Evolutionary conservation across 129 eudicot species (phyloP), one percentile per base, ranked within the genome.

Genomic region (Silybum marianum): DNA sequence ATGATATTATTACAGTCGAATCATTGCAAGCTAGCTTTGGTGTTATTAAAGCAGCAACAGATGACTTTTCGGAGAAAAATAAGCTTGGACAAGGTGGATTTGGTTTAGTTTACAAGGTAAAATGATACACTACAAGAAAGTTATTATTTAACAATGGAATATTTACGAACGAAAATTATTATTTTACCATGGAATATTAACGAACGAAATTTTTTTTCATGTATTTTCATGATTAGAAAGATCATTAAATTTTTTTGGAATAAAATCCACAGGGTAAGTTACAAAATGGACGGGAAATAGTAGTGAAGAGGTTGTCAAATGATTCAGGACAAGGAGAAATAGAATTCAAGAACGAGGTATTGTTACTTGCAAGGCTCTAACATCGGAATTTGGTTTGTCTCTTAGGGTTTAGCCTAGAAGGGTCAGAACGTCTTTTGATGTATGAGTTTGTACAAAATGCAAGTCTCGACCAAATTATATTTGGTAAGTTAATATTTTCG

Each of bases 31-130:
- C 75, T 48, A 85, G 84, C 78, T 83, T 91, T 77, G 82, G 66
- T 63, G 34, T 69, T 7, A 72, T 89, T 69, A 75, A 9, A 72
- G 58, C 65, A 12, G 90, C 89, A 25, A 87, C 90, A 11, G 11
- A 77, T 34, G 34, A 85, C 74, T 89, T 87, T 72, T 87, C 90
- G 1, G 73, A 82, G 11, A 10, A 60, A 6, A 87, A 80, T 34
- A 89, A 85, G 62, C 85, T 89, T 60, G 93, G 93, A 12, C 60
- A 83, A 0, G 93, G 93, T 82, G 93, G 93, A 79, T 89, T 84
- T 80, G 93, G 89, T 22, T 28, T 51, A 12, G 93, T 89, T n/a
- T 89, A 84, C 60, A 86, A 89, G 90, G 93, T 89, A 77, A 73
- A 69, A 70, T 19, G 6, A 42, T 16, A 16, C 7, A 9, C 14